Percentiles rank a stretch among this genome's conserved stretches.
These are phyloP conservation scores for Schoenoplectus triqueter DNA, from an alignment of 202 grass and related monocot species.

Conservation along the genomic window DNA sequence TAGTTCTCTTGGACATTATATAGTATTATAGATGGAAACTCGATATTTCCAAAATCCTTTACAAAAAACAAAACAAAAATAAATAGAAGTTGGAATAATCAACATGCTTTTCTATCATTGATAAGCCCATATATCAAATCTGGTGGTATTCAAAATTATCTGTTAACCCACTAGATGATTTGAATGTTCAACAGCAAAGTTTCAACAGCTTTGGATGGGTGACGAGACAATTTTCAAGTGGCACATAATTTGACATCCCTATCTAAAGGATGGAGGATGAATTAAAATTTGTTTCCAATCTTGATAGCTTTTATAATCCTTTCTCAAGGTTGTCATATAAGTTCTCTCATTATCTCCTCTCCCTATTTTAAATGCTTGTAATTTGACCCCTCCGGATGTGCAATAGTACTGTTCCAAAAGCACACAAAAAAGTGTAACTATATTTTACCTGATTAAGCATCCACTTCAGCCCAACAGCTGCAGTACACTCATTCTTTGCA, in stretches of 20 bases:
- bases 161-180: not conserved
- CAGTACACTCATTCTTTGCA: slow-evolving; percentile 92
- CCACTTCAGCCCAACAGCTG: slow-evolving; percentile 90
- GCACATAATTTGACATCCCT: not conserved
- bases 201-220: not conserved
- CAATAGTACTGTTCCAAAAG: slow-evolving; percentile 8
- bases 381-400: not conserved
- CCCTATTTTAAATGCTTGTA: not conserved
- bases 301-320: not conserved
- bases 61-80: not conserved
- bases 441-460: slow-evolving; percentile 97
- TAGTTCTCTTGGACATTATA: not conserved
- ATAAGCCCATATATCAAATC: not conserved
- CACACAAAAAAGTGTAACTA: not conserved
- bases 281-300: not conserved
- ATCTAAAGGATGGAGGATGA: not conserved
- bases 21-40: not conserved
- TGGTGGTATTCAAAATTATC: not conserved
- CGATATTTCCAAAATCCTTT: slow-evolving; percentile 3
- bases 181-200: not conserved
- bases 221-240: slow-evolving; percentile 4
- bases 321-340: not conserved
- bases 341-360: not conserved
- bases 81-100: too few relatives aligned
- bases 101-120: too few relatives aligned